Conservation (phyloP, 257 asterid species). For the Solanum pinnatisectum region DNA sequence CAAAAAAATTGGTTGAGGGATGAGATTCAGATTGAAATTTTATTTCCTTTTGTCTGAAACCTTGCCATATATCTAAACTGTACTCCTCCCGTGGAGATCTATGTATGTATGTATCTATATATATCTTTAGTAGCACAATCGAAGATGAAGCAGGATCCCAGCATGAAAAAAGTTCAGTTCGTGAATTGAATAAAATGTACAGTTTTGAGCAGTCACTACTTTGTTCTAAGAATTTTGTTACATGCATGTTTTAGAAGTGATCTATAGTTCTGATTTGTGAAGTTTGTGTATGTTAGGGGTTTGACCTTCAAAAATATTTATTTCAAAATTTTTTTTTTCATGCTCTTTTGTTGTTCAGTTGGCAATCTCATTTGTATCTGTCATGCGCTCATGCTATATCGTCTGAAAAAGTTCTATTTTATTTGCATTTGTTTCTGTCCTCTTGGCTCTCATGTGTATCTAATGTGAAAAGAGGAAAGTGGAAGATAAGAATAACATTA, state of each 20-base stretch:
- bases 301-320: not conserved
- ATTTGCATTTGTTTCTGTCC: not conserved
- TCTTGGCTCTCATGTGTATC: not conserved
- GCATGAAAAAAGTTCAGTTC: not conserved
- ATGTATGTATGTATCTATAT: not conserved
- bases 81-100: not conserved
- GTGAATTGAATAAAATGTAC: not conserved
- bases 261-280: not conserved
- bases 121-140: not conserved
- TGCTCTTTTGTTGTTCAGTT: not conserved
- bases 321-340: not conserved
- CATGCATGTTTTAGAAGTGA: not conserved
- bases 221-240: not conserved
- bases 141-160: not conserved
- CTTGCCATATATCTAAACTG: not conserved
- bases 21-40: not conserved
- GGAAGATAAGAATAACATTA: not conserved
- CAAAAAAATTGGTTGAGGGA: not conserved
- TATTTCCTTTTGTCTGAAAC: not conserved
- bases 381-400: not conserved
- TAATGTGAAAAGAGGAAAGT: not conserved
- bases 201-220: not conserved
- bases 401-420: not conserved
- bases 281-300: not conserved
- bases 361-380: not conserved